Base-by-base conservation (phyloP, 2,329 filamentous ascomycete species). In the Talaromyces sp. region DNA sequence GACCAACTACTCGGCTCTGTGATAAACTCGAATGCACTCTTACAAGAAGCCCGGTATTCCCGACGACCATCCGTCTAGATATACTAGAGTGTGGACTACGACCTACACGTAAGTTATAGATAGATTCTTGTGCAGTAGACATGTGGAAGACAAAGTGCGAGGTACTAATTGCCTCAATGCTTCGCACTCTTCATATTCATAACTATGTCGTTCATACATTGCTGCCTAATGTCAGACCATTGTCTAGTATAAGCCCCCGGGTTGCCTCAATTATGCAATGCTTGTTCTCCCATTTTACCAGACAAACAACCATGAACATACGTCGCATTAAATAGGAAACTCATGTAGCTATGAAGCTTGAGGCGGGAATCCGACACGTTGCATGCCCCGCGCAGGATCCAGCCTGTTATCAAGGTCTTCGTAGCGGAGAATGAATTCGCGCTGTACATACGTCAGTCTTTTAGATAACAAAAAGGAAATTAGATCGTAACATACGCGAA, bases 351-450 rank as follows among this genome's bases (percentile, higher is more conserved):
- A 75, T 71, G 74, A 75, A 63, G 69, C 69, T 54, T 73, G 72
- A 51, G 70, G 73, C 21, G 75, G 67, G 52, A 75, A 75, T 31
- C 69, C 69, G 59, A 73, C 61, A 31, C 75, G 73, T 54, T 69
- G 65, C 46, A 75, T 65, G 29, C 66, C 68, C 29, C 76, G 69
- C 56, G 71, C 73, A 32, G 74, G 72, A 58, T 78, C 76, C 62
- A 78, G 69, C 53, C 75, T 72, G 68, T 80, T 80, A 63, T 81
- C 79, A 65, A 81, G 67, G 66, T 80, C 78, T 64, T 80, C 78
- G 61, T 81, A 81, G 56, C 77, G 76, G 59, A 81, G 72, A 38
- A 80, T 76, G 58, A 80, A 81, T 63, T 81, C 78, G 50, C 78
- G 77, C 74, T 79, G 61, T 14, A 50, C 57, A 32, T 7, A 53